A percentile compares a stretch with the other conserved stretches of the same genome.
phyloP scores from a whole-genome alignment of 768 basidiomycete genomes.

The Mycena alexandri region DNA sequence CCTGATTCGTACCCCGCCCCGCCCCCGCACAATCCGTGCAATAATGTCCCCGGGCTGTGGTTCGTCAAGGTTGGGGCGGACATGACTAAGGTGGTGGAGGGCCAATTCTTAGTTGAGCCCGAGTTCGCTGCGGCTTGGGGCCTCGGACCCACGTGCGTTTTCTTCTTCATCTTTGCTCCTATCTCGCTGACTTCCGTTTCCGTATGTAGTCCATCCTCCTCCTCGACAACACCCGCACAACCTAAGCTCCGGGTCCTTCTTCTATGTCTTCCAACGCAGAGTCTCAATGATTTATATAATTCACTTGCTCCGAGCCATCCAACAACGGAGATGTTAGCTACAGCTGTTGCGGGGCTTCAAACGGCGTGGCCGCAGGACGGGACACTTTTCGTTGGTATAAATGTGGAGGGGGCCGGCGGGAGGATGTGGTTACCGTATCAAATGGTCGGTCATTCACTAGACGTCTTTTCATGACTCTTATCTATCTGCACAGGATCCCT shows the following conservation, averaged over 20 bases:
- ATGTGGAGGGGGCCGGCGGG: conserved; percentile 48
- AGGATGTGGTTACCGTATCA: conserved; percentile 56
- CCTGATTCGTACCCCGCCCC: conserved; percentile 8
- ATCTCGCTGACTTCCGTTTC: conserved; percentile 1
- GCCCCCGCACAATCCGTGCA: conserved; percentile 42
- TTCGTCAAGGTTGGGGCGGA: conserved; percentile 48
- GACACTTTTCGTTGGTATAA: conserved; percentile 59
- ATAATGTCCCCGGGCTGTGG: conserved; percentile 59
- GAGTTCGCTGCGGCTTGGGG: conserved; percentile 52
- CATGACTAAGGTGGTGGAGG: conserved; percentile 50
- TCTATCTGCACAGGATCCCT: conserved; percentile 41
- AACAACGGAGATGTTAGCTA: conserved; percentile 43
- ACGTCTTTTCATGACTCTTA: background rate
- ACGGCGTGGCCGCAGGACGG: conserved; percentile 62
- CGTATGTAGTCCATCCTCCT: conserved; percentile 1
- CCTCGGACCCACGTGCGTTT: conserved; percentile 40
- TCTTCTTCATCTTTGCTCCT: background rate
- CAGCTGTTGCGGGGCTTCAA: conserved; percentile 41
- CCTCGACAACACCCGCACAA: background rate
- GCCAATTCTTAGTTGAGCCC: conserved; percentile 53
- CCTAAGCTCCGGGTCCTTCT: conserved; percentile 50
- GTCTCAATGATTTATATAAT: conserved; percentile 37
- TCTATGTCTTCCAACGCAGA: conserved; percentile 48
- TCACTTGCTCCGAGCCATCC: conserved; percentile 33
- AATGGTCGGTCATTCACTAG: conserved; percentile 50